Evolutionary conservation across 2,329 filamentous ascomycete genomes (phyloP), one percentile per base, ranked within the genome.

Genomic region (Aspergillus hiratsukae): DNA sequence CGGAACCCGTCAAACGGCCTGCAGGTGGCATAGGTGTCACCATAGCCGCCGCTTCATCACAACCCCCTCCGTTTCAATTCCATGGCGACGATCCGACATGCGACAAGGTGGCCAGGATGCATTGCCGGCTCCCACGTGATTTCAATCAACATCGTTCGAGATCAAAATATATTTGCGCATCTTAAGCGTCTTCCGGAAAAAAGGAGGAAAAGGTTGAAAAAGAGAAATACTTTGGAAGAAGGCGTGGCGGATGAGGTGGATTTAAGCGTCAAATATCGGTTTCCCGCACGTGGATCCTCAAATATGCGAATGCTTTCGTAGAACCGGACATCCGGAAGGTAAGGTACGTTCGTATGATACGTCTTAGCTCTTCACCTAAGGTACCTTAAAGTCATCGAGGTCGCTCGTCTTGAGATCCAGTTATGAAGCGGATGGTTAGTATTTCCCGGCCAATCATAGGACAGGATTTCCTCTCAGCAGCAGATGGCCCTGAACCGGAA

Each of bases 361-460:
- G 51, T 62, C 55, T 49, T 56, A 64, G 59, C 54, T 55, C 53
- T 27, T 49, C 31, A n/a, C 46, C 31, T 43, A 54, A 60, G 45
- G 48, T 14, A n/a, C 6, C 27, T 35, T 21, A 21, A 31, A 14
- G 31, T 17, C 31, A 35, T 2, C 4, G 31, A 17, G 31, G 31
- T 37, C 31, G 27, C 43, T 19, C 8, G 5, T 45, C 17, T 21
- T 45, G 48, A 37, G 29, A 53, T 52, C 56, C 58, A 62, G 57
- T 62, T 43, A 29, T 52, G 57, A 28, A 52, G 46, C 45, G 51
- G 55, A 53, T 51, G 62, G 61, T 55, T 57, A 63, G 63, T 61
- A 41, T 65, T 65, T 64, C 65, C 66, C 63, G 55, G 43, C 67
- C 66, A 72, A 71, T 71, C 63, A 57, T 46, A 55, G 21, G 28